Base-by-base conservation (phyloP, 257 asterid species). In the Ophiorrhiza pumila region DNA sequence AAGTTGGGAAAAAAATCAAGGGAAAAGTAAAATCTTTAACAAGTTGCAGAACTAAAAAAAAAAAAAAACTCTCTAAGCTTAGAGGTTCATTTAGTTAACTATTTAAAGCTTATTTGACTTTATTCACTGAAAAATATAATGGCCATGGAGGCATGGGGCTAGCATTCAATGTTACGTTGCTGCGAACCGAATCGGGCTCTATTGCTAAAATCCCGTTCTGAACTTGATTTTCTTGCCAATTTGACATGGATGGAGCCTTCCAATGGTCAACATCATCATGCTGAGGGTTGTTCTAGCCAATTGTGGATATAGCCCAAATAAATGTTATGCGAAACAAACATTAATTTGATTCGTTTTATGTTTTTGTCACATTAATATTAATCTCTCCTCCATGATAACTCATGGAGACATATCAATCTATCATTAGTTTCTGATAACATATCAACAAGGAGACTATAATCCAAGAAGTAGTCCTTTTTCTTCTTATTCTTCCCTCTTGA, bases 341-440 rank as follows among this genome's bases (percentile, higher is more conserved):
- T 2, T 55, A 12, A 23, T 2, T n/a, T n/a, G 0, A 12, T 27
- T 14, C 11, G n/a, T 49, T 49, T 5, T 14, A 4, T 14, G 20
- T 13, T 56, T 53, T 22, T 14, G 6, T 56, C 35, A 11, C 62
- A 56, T 23, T 25, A 56, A 23, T 32, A 2, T 62, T 18, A 62
- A 20, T 20, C 17, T 25, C n/a, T n/a, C n/a, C n/a, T n/a, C 41
- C 56, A 37, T 57, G 67, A 71, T 27, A 71, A 58, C 46, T 45
- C 53, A 57, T 46, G 62, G 11, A 14, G 31, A 35, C 69, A n/a
- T 53, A 41, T 74, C 65, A 64, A n/a, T n/a, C 25, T 20, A 50
- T 50, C 57, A 50, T 47, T 1, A 35, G 71, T 61, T 49, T 49
- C 49, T 50, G 71, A 72, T 62, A 46, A 73, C 72, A 55, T 65